Percentiles rank a stretch among this genome's conserved stretches.
Conservation (phyloP, 208 protist species). For the Acanthamoeba quina region DNA sequence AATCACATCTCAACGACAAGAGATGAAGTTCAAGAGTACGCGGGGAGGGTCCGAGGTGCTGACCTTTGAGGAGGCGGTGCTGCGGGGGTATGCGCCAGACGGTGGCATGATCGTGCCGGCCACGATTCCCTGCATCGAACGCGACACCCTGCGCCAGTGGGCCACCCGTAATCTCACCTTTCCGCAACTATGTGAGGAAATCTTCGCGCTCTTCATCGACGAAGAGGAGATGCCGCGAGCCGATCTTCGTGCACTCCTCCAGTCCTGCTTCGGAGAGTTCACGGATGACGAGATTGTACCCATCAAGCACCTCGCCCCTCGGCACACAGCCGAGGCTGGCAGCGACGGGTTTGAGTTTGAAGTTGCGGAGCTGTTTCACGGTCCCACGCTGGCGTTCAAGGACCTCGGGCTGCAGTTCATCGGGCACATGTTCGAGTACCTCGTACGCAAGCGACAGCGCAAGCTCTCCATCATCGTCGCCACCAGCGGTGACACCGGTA, state of each 20-base stretch:
- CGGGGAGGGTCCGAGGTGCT: conserved; percentile 34
- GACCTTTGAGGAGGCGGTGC: conserved; percentile 78
- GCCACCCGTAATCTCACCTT: background rate
- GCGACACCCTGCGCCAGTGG: conserved; percentile 63
- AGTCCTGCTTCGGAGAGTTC: conserved; percentile 39
- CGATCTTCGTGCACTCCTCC: conserved; percentile 77
- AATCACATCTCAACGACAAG: background rate
- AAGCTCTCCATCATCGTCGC: conserved; percentile 74
- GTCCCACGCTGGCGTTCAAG: conserved; percentile 90
- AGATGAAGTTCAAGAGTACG: conserved; percentile 56
- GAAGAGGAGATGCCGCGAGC: conserved; percentile 74
- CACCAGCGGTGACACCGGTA: conserved; percentile 75
- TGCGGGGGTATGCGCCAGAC: conserved; percentile 76
- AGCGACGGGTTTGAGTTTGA: conserved; percentile 23
- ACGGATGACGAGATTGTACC: background rate
- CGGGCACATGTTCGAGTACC: conserved; percentile 88
- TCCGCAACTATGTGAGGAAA: conserved; percentile 38
- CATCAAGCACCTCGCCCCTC: conserved; percentile 30
- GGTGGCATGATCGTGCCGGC: conserved; percentile 78
- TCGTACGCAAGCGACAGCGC: conserved; percentile 75
- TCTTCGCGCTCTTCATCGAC: conserved; percentile 71
- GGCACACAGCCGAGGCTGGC: background rate
- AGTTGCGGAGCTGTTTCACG: conserved; percentile 89
- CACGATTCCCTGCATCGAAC: conserved; percentile 70
- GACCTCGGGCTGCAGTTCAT: conserved; percentile 90